Evolutionary conservation across 148 eudicot species (phyloP), one percentile per base, ranked within the genome.

Genomic region (Camellia lanceoleosa): DNA sequence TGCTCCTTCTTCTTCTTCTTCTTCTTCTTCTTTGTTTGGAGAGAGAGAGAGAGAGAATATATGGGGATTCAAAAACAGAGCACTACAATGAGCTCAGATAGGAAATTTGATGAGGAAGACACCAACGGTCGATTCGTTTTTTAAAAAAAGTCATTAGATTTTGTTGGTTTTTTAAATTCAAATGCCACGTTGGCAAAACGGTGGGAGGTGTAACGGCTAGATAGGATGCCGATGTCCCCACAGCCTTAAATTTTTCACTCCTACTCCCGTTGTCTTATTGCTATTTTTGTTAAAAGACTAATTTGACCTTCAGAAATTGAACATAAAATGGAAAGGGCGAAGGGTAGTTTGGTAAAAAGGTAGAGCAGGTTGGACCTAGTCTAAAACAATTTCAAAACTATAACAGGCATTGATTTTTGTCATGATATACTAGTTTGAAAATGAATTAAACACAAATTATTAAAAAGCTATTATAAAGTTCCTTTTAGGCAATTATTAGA

Each of bases 141-240:
- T 67, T 66, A 82, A 85, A 86, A 80, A 15, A n/a, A 7, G 19
- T 3, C 18, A 0, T 60, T 15, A 15, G 5, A 18, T 55, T 55
- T 7, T 55, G 58, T 8, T 55, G 3, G 68, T 65, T 65, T 65
- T 30, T 54, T 11, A 73, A 73, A 2, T 77, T 79, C 12, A 5
- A 14, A 5, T 56, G 75, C 52, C 74, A 46, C 46, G 66, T 60
- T 68, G 69, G 74, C 71, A 58, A 84, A 30, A 83, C 64, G 77
- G 55, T 63, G 71, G 75, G 55, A 71, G 30, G 71, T 77, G 87
- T 85, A 91, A 91, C 94, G 94, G 94, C 89, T 91, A 89, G 80
- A 86, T 89, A 30, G 3, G 81, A 63, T 77, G 79, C 16, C 38
- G 38, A 30, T 30, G 38, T 30, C 38, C 85, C 79, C 70, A 79